Evolutionary conservation across 148 eudicot genomes (phyloP).

Genomic region (Mesembryanthemum crystallinum): DNA sequence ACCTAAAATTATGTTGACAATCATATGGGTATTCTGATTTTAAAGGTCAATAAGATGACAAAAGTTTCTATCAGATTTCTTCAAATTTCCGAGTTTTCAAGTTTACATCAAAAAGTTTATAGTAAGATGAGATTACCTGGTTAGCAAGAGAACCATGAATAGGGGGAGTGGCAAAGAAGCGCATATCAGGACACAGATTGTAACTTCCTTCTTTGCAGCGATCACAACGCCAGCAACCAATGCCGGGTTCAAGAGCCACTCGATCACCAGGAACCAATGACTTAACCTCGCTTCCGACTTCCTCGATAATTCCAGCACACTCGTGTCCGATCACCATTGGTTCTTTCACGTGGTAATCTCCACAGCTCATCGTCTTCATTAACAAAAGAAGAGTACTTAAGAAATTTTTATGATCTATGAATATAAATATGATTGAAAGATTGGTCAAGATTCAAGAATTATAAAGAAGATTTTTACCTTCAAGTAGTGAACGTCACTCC

Average conservation of each 20-base stretch:
- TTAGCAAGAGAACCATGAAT: conserved; percentile 62
- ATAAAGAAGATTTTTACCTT: too few relatives aligned
- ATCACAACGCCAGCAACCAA: conserved; percentile 49
- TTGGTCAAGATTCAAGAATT: too few relatives aligned
- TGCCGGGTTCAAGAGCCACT: conserved; percentile 72
- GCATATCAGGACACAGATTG: conserved; percentile 66
- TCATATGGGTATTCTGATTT: too few relatives aligned
- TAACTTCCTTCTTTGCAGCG: conserved; percentile 64
- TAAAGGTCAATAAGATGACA: too few relatives aligned
- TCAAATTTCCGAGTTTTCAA: too few relatives aligned
- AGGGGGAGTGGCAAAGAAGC: conserved; percentile 68
- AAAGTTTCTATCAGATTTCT: too few relatives aligned
- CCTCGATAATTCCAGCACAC: conserved; percentile 64
- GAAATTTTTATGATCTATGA: too few relatives aligned
- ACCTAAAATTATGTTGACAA: too few relatives aligned
- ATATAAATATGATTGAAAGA: too few relatives aligned
- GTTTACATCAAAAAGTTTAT: too few relatives aligned
- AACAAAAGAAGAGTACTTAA: too few relatives aligned
- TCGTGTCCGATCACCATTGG: conserved; percentile 82
- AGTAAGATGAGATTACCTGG: conserved; percentile 33
- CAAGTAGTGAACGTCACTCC: conserved; percentile 89
- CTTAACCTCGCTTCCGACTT: conserved; percentile 59
- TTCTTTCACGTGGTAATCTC: conserved; percentile 54
- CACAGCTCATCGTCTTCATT: conserved; percentile 53
- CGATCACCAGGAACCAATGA: conserved; percentile 41